phyloP scores from a whole-genome alignment of 805 yeast species.

The Dipodascopsis uninucleata region DNA sequence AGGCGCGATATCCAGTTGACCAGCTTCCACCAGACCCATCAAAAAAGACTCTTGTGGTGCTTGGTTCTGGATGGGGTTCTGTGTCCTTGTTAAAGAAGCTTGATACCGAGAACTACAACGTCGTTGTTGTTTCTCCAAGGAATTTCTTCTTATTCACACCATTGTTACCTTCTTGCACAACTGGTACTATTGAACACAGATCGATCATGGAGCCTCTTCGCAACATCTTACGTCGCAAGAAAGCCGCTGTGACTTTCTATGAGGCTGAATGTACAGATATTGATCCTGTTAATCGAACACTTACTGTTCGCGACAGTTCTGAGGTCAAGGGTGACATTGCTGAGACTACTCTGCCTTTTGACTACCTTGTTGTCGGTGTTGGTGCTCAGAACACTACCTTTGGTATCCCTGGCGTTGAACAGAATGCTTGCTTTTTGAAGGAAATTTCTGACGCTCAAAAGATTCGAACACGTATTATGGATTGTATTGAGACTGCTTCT shows the following conservation, averaged over 20 bases:
- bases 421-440: constrained; percentile 82
- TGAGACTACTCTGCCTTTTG: constrained; percentile 57
- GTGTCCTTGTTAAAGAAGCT: constrained; percentile 77
- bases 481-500: constrained; percentile 83
- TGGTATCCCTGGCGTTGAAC: constrained; percentile 88
- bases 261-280: constrained; percentile 89
- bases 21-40: constrained; percentile 49
- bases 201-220: constrained; percentile 94
- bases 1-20: constrained; percentile 37
- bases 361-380: constrained; percentile 84
- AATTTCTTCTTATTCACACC: constrained; percentile 93
- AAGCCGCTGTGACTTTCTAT: constrained; percentile 73
- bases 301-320: constrained; percentile 46
- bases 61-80: constrained; percentile 92
- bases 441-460: constrained; percentile 85
- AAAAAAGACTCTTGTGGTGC: constrained; percentile 68
- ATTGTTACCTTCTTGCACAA: constrained; percentile 89
- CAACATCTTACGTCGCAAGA: constrained; percentile 70
- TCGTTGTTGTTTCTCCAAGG: constrained; percentile 86
- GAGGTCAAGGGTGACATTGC: constrained; percentile 37
- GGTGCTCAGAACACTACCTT: constrained; percentile 95
- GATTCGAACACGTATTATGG: constrained; percentile 78
- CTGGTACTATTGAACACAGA: constrained; percentile 81
- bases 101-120: constrained; percentile 84
- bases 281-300: constrained; percentile 64